phyloP scores from a whole-genome alignment of 2,329 filamentous ascomycete genomes.

The Chaetomiaceae sp. region DNA sequence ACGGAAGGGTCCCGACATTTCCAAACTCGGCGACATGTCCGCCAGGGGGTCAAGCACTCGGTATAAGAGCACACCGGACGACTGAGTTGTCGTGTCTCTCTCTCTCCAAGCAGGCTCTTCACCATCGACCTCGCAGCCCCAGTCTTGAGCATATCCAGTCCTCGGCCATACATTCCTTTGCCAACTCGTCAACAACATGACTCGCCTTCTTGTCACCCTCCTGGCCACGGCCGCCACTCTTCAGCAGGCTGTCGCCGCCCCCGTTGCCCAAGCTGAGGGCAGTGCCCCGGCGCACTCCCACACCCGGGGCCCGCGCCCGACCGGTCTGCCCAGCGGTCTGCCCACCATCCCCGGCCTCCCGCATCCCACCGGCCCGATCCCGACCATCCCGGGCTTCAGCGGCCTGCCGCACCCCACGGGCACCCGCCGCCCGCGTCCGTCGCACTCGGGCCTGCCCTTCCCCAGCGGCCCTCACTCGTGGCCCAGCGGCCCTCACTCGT shows the following conservation, averaged over 20 bases:
- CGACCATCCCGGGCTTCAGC: too few relatives aligned
- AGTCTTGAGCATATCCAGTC: background rate
- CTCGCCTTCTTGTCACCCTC: slow-evolving; percentile 19
- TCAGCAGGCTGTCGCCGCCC: slow-evolving; percentile 15
- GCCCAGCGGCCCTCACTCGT: background rate
- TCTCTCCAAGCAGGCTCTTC: too few relatives aligned
- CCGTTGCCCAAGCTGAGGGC: slow-evolving; percentile 14
- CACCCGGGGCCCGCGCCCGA: slow-evolving; percentile 6
- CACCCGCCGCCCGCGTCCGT: too few relatives aligned
- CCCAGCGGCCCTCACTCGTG: background rate
- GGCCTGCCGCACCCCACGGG: too few relatives aligned
- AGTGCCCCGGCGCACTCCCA: background rate
- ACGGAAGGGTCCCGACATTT: background rate
- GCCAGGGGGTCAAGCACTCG: background rate
- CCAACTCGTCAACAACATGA: slow-evolving; percentile 15
- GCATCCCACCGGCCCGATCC: too few relatives aligned
- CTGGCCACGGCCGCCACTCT: slow-evolving; percentile 20
- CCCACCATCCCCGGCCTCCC: background rate
- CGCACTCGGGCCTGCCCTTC: background rate
- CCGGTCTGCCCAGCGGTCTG: background rate
- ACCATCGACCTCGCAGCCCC: background rate
- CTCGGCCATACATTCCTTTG: background rate
- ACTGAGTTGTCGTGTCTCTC: too few relatives aligned
- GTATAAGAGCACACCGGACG: too few relatives aligned
- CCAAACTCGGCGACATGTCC: background rate